Evolutionary conservation across 2,329 filamentous ascomycete species (phyloP).

Genomic region (Aureobasidium melanogenum): DNA sequence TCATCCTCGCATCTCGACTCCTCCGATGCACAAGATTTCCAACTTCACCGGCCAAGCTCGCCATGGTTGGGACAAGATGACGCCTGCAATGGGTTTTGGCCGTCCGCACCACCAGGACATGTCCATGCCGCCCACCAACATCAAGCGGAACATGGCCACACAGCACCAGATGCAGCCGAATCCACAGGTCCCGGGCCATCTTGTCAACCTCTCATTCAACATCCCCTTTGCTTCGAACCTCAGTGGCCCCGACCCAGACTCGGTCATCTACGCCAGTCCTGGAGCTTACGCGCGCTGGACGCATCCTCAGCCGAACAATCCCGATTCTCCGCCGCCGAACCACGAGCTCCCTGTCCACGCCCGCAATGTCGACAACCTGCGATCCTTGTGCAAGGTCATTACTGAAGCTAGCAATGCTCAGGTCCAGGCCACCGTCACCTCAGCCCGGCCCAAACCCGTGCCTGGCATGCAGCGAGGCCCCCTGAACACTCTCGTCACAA

Average conservation of each 20-base stretch:
- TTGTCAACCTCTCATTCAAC: constrained; percentile 92
- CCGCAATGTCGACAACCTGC: constrained; percentile 72
- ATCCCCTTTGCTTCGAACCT: constrained; percentile 92
- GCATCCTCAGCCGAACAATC: constrained; percentile 59
- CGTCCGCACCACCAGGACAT: constrained; percentile 17
- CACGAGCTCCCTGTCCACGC: constrained; percentile 88
- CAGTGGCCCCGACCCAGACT: constrained; percentile 83
- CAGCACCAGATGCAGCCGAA: constrained; percentile 36
- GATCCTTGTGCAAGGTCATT: constrained; percentile 72
- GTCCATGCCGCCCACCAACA: constrained; percentile 31
- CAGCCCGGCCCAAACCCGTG: constrained; percentile 62
- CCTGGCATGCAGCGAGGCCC: constrained; percentile 43
- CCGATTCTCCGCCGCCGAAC: constrained; percentile 66
- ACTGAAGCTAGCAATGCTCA: constrained; percentile 55
- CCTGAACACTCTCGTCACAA: constrained; percentile 53
- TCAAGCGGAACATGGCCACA: constrained; percentile 47
- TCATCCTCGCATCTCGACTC: neutral
- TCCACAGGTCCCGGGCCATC: constrained; percentile 62
- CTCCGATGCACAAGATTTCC: constrained; percentile 56
- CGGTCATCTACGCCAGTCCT: constrained; percentile 85
- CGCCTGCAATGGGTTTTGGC: constrained; percentile 52
- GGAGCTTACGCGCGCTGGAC: constrained; percentile 89
- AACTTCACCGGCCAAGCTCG: constrained; percentile 58
- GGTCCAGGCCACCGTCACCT: constrained; percentile 74
- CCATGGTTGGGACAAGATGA: constrained; percentile 61